Evolutionary conservation across 1,139 yeast species (phyloP).

Genomic region (Protomyces macrosporus): DNA sequence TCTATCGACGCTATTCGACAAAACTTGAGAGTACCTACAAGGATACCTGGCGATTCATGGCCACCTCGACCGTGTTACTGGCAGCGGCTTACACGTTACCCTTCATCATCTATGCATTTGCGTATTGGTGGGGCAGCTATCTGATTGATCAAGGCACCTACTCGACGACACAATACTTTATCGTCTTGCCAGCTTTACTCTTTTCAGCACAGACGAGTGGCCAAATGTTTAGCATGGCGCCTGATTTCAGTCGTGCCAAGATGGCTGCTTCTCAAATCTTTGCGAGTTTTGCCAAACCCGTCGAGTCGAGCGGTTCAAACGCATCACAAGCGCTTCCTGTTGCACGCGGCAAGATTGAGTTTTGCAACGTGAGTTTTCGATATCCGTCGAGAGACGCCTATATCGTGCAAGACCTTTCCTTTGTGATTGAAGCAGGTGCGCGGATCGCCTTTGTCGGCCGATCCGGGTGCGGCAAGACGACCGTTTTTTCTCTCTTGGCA

Average conservation of each 20-base stretch:
- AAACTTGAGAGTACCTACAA: conserved; percentile 48
- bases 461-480: conserved; percentile 93
- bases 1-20: conserved; percentile 50
- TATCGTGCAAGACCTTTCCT: conserved; percentile 43
- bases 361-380: not conserved
- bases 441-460: conserved; percentile 94
- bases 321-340: not conserved
- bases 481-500: conserved; percentile 62
- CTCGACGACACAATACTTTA: conserved; percentile 40
- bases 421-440: conserved; percentile 70
- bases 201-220: conserved; percentile 41
- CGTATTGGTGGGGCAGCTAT: conserved; percentile 35
- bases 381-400: not conserved
- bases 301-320: not conserved
- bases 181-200: conserved; percentile 47
- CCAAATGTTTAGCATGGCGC: conserved; percentile 47
- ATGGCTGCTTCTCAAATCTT: conserved; percentile 50
- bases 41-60: not conserved
- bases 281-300: not conserved
- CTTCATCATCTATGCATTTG: conserved; percentile 33
- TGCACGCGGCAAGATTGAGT: not conserved
- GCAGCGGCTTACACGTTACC: conserved; percentile 34
- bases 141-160: conserved; percentile 30
- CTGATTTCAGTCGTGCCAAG: conserved; percentile 54
- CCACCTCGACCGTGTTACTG: conserved; percentile 25